Percentiles rank a stretch among this genome's conserved stretches.
phyloP scores from a whole-genome alignment of 371 early-diverging fungal species.

The Cladochytrium tenue region DNA sequence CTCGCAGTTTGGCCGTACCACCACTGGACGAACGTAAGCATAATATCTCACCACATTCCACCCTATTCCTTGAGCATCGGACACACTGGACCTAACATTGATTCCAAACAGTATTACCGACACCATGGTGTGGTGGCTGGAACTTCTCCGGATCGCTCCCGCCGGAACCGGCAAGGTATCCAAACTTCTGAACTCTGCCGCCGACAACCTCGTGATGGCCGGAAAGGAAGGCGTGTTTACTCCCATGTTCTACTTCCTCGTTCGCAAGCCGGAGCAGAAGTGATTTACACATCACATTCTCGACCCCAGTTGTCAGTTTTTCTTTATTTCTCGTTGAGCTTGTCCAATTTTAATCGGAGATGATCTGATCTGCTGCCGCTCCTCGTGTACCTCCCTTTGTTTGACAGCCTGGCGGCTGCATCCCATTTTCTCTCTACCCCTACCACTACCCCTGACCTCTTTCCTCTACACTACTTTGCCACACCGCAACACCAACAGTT shows the following conservation, averaged over 20 bases:
- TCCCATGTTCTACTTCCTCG: constrained; percentile 92
- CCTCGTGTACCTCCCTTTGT: too few relatives aligned
- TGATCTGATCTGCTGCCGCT: too few relatives aligned
- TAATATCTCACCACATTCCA: background rate
- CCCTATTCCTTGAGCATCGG: background rate
- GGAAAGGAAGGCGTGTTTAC: constrained; percentile 76
- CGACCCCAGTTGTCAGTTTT: too few relatives aligned
- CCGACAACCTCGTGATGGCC: constrained; percentile 78
- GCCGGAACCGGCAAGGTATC: constrained; percentile 80
- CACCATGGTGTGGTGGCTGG: constrained; percentile 68
- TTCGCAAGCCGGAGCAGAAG: constrained; percentile 80
- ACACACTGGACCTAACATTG: too few relatives aligned
- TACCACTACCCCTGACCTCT: too few relatives aligned
- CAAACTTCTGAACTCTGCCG: constrained; percentile 74
- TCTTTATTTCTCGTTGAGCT: too few relatives aligned
- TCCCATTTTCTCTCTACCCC: too few relatives aligned
- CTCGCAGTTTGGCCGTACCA: constrained; percentile 33
- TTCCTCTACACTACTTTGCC: too few relatives aligned
- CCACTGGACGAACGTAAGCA: constrained; percentile 60
- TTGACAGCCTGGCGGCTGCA: too few relatives aligned
- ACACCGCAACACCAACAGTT: too few relatives aligned
- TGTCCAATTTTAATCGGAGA: too few relatives aligned
- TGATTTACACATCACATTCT: too few relatives aligned
- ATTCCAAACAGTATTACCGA: constrained; percentile 65
- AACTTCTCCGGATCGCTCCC: constrained; percentile 79